Evolutionary conservation across 768 basidiomycete genomes (phyloP), one percentile per base, ranked within the genome.

Genomic region (Psilocybe cyanescens): DNA sequence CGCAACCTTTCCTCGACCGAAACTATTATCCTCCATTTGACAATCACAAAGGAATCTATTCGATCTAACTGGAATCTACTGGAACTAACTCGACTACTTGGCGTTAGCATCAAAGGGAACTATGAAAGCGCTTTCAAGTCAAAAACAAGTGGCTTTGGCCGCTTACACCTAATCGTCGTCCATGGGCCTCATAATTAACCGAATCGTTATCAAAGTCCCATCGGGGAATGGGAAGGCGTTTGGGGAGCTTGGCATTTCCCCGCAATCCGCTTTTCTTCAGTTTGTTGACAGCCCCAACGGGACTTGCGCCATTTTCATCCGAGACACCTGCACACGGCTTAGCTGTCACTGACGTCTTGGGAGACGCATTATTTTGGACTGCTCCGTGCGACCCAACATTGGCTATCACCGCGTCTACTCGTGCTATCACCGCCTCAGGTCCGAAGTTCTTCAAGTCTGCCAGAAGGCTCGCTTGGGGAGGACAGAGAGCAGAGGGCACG

Each of bases 191-290:
- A 55, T 24, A 28, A 41, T 19, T 9, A 29, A 28, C 31, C 11
- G 8, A 17, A 14, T 50, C 39, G 56, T 62, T 55, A 64, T 65
- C 56, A 28, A 62, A 44, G 53, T 70, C 68, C 71, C 71, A 72
- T 50, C 68, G 68, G 16, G 71, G 73, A 49, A 72, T 58, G 4
- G 69, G 68, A 47, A 67, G 68, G 8, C 71, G 66, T 52, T 63
- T 57, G 14, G 71, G 70, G n/a, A 70, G 67, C 51, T 57, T 65
- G 19, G 62, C 68, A 54, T 63, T 63, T 41, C 71, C 69, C 47
- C 68, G 65, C 59, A 71, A 65, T 16, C 66, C 66, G 52, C 61
- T 63, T 35, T 68, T 60, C 57, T 67, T 68, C 11, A 55, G 55
- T 59, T 64, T 64, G 8, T 66, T 51, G 35, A 50, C 57, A 30